Evolutionary conservation across 768 basidiomycete genomes (phyloP), one percentile per base, ranked within the genome.

Genomic region (Lyophyllum semitale): DNA sequence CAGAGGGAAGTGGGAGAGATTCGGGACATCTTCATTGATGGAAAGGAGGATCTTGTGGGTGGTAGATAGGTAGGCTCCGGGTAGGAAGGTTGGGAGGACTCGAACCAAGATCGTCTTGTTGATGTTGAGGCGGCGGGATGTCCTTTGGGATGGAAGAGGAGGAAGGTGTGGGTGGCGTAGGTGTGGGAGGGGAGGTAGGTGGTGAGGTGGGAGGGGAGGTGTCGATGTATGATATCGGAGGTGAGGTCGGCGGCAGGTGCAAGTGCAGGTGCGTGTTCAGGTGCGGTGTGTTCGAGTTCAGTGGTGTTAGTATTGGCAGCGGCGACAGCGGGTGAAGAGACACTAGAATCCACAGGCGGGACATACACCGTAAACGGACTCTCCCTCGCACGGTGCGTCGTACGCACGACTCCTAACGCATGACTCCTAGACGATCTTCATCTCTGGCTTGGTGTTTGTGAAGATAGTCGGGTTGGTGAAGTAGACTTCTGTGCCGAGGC

Each of bases 391-490:
- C n/a, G n/a, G n/a, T n/a, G n/a, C n/a, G n/a, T n/a, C n/a, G n/a
- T n/a, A n/a, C n/a, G n/a, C n/a, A n/a, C n/a, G n/a, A n/a, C n/a
- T n/a, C n/a, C n/a, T n/a, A n/a, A n/a, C n/a, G n/a, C n/a, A n/a
- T n/a, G n/a, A n/a, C 59, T 86, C 84, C 51, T 67, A 67, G 23
- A 87, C 84, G 55, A 90, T 88, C 66, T 77, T 82, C 86, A 89
- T 88, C 38, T 84, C 78, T 8, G 80, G 77, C 27, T 68, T 77
- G 9, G 79, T 78, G 61, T 88, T 75, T 30, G 84, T 80, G 71
- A 90, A 85, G 61, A 90, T 77, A 7, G 89, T 91, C 1, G 84
- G 89, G 55, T 67, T 55, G 64, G 91, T 82, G 70, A 84, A 90
- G 76, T 74, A 89, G 3, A 73, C 91, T 55, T 67, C 60, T 1